These are phyloP conservation scores for Musa balbisiana DNA, from an alignment of 202 grass and related monocot species.

Conservation along the genomic window DNA sequence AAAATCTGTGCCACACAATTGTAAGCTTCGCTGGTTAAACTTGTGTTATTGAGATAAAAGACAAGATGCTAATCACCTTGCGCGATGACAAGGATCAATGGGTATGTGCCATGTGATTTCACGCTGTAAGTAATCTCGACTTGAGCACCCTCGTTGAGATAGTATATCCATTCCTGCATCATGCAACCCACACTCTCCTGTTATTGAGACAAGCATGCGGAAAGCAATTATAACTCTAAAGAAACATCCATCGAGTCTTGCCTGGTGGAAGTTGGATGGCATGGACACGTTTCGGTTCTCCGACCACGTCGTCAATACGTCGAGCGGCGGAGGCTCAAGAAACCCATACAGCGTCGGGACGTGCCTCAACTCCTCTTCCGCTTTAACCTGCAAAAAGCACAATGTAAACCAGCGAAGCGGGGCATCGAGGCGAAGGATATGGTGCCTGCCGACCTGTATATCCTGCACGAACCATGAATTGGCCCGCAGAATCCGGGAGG, in stretches of 20 bases:
- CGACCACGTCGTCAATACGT: slow-evolving; percentile 37
- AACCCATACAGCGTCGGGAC: slow-evolving; percentile 40
- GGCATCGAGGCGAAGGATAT: neutral
- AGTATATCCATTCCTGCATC: slow-evolving; percentile 59
- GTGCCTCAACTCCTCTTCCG: slow-evolving; percentile 14
- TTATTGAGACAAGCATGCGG: neutral
- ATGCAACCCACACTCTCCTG: neutral
- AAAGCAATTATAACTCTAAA: neutral
- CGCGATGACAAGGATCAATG: slow-evolving; percentile 41
- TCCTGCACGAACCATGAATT: slow-evolving; percentile 40
- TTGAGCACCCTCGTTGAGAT: slow-evolving; percentile 41
- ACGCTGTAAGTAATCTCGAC: slow-evolving; percentile 38
- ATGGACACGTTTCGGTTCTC: slow-evolving; percentile 40
- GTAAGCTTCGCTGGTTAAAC: too few relatives aligned
- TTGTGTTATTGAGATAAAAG: neutral
- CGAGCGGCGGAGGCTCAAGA: slow-evolving; percentile 31
- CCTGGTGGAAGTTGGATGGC: slow-evolving; percentile 43
- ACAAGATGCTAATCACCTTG: slow-evolving; percentile 29
- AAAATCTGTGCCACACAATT: neutral
- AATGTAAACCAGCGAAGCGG: neutral
- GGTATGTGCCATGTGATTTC: slow-evolving; percentile 28
- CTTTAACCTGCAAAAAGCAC: slow-evolving; percentile 29
- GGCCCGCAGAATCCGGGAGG: slow-evolving; percentile 43
- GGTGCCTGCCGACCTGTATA: slow-evolving; percentile 25
- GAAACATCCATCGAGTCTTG: neutral